Conservation (phyloP, 768 basidiomycete genomes). For the Lactarius hatsudake region DNA sequence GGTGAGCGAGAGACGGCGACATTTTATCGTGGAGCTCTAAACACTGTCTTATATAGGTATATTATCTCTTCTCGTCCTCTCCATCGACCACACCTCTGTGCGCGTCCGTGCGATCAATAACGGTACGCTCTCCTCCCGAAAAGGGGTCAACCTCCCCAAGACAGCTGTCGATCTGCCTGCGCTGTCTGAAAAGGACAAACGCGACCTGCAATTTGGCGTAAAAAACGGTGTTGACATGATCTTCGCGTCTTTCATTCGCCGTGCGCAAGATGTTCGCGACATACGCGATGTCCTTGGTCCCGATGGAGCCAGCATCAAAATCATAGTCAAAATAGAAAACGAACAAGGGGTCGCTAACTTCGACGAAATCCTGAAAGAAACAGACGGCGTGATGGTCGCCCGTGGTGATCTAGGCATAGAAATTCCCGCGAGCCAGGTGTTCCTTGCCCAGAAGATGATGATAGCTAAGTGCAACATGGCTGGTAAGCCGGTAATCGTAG, state of each 20-base stretch:
- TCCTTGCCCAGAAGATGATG: conserved; percentile 99
- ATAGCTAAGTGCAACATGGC: conserved; percentile 98
- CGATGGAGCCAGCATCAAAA: conserved; percentile 94
- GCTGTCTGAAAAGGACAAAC: conserved; percentile 97
- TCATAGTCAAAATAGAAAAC: conserved; percentile 99
- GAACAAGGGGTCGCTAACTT: conserved; percentile 99
- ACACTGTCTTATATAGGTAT: conserved; percentile 50
- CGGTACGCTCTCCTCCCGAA: conserved; percentile 90
- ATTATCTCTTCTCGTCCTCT: conserved; percentile 87
- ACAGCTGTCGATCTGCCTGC: conserved; percentile 97
- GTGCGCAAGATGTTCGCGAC: conserved; percentile 88
- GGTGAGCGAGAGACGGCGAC: conserved; percentile 44
- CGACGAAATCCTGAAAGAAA: conserved; percentile 93
- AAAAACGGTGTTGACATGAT: conserved; percentile 99
- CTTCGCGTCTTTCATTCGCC: conserved; percentile 98
- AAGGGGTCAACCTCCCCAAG: conserved; percentile 99
- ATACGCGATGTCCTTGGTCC: conserved; percentile 93
- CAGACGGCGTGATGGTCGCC: conserved; percentile 99
- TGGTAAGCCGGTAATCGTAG: conserved; percentile 98
- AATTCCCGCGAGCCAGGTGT: conserved; percentile 98
- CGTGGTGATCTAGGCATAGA: conserved; percentile 99
- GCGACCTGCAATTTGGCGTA: conserved; percentile 90
- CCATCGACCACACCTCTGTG: conserved; percentile 79
- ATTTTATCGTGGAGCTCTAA: conserved; percentile 1
- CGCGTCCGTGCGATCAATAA: conserved; percentile 87